Evolutionary conservation across 441 rosid genomes (phyloP), one percentile per base, ranked within the genome.

Genomic region (Pelargonium citronellum): DNA sequence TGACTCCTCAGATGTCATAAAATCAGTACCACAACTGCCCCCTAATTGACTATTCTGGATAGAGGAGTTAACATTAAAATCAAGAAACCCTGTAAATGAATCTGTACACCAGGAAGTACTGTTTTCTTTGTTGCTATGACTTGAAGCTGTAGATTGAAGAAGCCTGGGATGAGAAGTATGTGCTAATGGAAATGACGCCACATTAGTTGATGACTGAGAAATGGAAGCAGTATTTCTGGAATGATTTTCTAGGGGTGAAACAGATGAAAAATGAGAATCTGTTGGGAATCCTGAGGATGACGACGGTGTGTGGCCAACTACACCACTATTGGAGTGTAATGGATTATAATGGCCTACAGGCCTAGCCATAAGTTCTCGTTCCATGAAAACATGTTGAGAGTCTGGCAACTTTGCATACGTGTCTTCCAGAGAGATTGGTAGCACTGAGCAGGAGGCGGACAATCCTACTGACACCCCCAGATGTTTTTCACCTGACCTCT

Each of bases 221-320:
- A 81, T 69, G 58, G 81, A 85, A 49, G 82, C 74, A 72, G 77
- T 22, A 66, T 73, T 83, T 69, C 87, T 78, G 8, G 86, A 41
- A 66, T 84, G 84, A 70, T 86, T 85, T 74, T 81, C 88, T 13
- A 8, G 49, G 13, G 49, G 13, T 1, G 49, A 44, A 44, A 44
- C 17, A 67, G 92, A 79, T 34, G 97, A 85, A 78, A 82, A 84
- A 65, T 87, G 97, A 82, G 87, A 86, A 75, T 87, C 86, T 63
- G 82, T 83, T 55, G 93, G 84, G 75, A 87, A 85, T 73, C 93
- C 91, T 0, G 93, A 79, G 4, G 92, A 83, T 39, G 98, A 87
- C 16, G 98, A 91, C 66, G 85, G 86, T 22, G 88, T 83, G 77
- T 87, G 97, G 58, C 96, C 97, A 72, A 88, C 91, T 19, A 82